These are phyloP conservation scores for Xylaria sp. DNA, from an alignment of 2,329 filamentous ascomycete species.

Conservation along the genomic window DNA sequence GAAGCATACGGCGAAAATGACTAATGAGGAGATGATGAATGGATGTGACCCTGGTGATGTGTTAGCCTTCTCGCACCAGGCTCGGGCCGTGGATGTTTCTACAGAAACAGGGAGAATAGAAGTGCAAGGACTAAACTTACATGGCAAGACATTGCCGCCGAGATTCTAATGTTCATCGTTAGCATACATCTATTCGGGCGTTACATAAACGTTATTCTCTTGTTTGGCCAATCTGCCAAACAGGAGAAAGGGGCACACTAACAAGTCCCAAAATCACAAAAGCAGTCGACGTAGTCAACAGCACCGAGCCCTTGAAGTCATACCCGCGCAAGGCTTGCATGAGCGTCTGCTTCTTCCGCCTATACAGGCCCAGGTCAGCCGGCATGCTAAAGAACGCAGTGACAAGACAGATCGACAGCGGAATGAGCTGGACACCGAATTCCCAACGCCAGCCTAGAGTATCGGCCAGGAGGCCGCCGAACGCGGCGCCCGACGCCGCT, in stretches of 20 bases:
- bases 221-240: not conserved
- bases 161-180: slow-evolving; percentile 57
- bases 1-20: slow-evolving; percentile 59
- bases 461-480: slow-evolving; percentile 77
- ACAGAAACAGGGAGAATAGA: not conserved
- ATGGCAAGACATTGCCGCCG: slow-evolving; percentile 72
- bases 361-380: slow-evolving; percentile 60
- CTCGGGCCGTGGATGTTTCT: not conserved
- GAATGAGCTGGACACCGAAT: slow-evolving; percentile 70
- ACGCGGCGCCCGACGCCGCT: slow-evolving; percentile 70
- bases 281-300: slow-evolving; percentile 64
- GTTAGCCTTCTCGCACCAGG: not conserved
- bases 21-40: slow-evolving; percentile 63
- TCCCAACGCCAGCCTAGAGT: slow-evolving; percentile 79
- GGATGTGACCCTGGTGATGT: slow-evolving; percentile 64
- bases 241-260: slow-evolving; percentile 42
- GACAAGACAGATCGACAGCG: slow-evolving; percentile 58
- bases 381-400: slow-evolving; percentile 63
- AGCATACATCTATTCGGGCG: slow-evolving; percentile 3
- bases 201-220: not conserved
- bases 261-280: slow-evolving; percentile 70
- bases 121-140: slow-evolving; percentile 50
- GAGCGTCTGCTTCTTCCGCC: slow-evolving; percentile 55
- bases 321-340: slow-evolving; percentile 65
- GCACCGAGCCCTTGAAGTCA: slow-evolving; percentile 65